Evolutionary conservation across 495 filamentous ascomycete genomes (phyloP), one percentile per base, ranked within the genome.

Genomic region (Achaetomiella virescens): DNA sequence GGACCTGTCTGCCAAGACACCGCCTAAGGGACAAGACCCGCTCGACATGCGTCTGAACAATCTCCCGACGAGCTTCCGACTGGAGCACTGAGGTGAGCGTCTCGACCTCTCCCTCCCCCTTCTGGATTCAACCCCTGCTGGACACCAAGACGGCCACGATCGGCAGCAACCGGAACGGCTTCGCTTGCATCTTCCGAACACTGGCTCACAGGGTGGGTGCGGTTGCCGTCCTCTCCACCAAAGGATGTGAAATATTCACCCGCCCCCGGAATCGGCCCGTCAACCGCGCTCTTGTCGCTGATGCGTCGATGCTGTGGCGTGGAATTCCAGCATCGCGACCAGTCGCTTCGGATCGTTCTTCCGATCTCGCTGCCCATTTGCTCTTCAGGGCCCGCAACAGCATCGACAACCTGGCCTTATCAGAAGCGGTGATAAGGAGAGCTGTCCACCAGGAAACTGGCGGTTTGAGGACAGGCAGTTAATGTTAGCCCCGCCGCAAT

Each of bases 101-200:
- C 27, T 9, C 27, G 27, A 31, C n/a, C n/a, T n/a, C n/a, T n/a
- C n/a, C n/a, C n/a, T n/a, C n/a, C n/a, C n/a, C n/a, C n/a, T 31
- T 4, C 27, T 9, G 27, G 9, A 9, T 31, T 31, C 9, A 14
- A 31, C 15, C 12, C 2, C 14, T 27, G 14, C 20, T 17, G 37
- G 31, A 25, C 5, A 6, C 22, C 22, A 41, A 5, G 8, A 53
- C 15, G 20, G 35, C 50, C 49, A 15, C 22, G 6, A 20, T 53
- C 50, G 50, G 50, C 40, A 53, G 24, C 38, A 53, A 44, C 50
- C 50, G 50, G 50, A 53, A 53, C 50, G 27, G 27, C 38, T 25
- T 53, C 40, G 50, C 50, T 44, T 53, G 50, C 27, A 33, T 17
- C n/a, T 42, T 17, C 37, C 37, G 24, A 15, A 33, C 4, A 5